Conservation (phyloP, 148 eudicot genomes). For the Drosera capensis region DNA sequence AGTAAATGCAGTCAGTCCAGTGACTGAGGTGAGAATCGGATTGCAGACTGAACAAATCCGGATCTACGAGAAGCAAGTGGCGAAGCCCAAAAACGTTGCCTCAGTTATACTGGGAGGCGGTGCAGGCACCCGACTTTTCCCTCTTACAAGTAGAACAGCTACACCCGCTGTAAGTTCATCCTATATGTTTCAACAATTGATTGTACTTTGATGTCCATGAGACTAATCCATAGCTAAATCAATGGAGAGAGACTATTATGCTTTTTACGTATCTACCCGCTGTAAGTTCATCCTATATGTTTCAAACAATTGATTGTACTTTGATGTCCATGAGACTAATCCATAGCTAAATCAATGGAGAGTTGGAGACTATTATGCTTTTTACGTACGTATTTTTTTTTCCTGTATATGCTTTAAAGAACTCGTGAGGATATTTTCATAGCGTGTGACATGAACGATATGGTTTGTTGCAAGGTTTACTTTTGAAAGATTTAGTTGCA, state of each 20-base stretch:
- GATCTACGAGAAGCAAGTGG: background rate
- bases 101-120: constrained; percentile 10
- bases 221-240: background rate
- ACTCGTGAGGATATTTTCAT: too few relatives aligned
- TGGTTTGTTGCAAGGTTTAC: background rate
- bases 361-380: too few relatives aligned
- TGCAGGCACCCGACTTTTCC: constrained; percentile 7
- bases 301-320: too few relatives aligned
- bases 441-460: background rate
- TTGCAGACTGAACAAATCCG: background rate
- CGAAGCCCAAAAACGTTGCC: background rate
- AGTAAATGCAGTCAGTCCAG: background rate
- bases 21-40: background rate
- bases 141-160: constrained; percentile 9
- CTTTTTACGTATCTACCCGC: too few relatives aligned
- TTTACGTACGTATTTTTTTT: too few relatives aligned
- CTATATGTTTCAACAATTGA: background rate
- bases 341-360: too few relatives aligned
- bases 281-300: background rate
- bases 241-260: background rate
- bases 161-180: constrained; percentile 7
- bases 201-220: background rate
- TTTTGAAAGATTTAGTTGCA: background rate
- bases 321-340: too few relatives aligned
- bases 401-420: too few relatives aligned